These are phyloP conservation scores for Tagetes erecta DNA, from an alignment of 129 eudicot species.

Conservation along the genomic window DNA sequence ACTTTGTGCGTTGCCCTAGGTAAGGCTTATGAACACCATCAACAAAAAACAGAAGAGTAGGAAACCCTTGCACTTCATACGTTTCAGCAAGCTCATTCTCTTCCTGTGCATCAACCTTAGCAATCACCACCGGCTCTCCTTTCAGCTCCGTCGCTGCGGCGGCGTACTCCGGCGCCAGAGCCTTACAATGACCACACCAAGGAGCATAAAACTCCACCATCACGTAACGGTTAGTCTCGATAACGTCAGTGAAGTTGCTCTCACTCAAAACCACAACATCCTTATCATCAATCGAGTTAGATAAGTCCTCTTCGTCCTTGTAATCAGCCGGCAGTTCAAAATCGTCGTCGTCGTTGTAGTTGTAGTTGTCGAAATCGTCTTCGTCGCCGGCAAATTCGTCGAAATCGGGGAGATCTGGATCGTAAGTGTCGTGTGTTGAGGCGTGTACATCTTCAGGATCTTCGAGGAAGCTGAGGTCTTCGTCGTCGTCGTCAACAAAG, in stretches of 20 bases:
- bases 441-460: conserved; percentile 44
- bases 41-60: conserved; percentile 68
- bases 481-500: conserved; percentile 54
- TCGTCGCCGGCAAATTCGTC: conserved; percentile 42
- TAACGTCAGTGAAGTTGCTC: conserved; percentile 59
- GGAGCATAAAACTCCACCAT: conserved; percentile 98
- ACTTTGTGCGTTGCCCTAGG: conserved; percentile 80
- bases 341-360: conserved; percentile 65
- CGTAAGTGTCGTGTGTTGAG: conserved; percentile 34
- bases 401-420: conserved; percentile 39
- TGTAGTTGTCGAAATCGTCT: conserved; percentile 52
- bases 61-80: conserved; percentile 81
- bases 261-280: conserved; percentile 84
- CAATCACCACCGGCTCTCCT: conserved; percentile 60
- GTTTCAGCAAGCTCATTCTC: conserved; percentile 76
- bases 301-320: conserved; percentile 37
- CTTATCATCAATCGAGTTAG: conserved; percentile 53
- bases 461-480: conserved; percentile 85
- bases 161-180: conserved; percentile 92
- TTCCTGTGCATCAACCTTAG: conserved; percentile 85
- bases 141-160: conserved; percentile 87
- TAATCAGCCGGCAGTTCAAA: conserved; percentile 46
- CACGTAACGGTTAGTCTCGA: conserved; percentile 62
- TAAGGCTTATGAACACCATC: conserved; percentile 79
- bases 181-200: conserved; percentile 93